Percentiles rank a stretch among this genome's conserved stretches.
Conservation (phyloP, 305 asterid species). For the Fraxinus paxiana region DNA sequence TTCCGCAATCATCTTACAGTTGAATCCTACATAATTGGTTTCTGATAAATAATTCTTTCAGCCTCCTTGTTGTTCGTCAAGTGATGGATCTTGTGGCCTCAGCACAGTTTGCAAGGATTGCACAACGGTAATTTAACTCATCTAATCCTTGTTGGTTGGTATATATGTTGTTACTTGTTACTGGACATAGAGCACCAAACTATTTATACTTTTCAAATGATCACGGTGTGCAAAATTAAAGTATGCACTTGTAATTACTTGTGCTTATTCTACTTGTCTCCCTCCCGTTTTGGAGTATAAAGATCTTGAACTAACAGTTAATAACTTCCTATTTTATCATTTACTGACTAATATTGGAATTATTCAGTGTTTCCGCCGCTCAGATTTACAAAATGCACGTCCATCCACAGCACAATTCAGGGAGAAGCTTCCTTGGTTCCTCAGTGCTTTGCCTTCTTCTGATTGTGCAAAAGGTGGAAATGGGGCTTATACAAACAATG, state of each 20-base stretch:
- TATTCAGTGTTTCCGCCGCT: slow-evolving; percentile 84
- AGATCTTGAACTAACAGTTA: background rate
- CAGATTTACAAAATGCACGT: slow-evolving; percentile 77
- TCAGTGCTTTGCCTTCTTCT: slow-evolving; percentile 83
- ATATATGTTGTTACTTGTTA: background rate
- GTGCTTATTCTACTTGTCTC: background rate
- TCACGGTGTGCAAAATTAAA: background rate
- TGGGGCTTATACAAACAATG: slow-evolving; percentile 82
- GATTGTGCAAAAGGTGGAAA: slow-evolving; percentile 98
- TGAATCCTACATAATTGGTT: background rate
- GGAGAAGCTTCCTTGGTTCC: slow-evolving; percentile 96
- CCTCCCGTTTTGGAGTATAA: background rate
- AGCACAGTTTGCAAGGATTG: slow-evolving; percentile 76
- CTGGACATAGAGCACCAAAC: background rate
- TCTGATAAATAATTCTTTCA: slow-evolving; percentile 37
- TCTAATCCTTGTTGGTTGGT: background rate
- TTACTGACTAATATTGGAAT: slow-evolving; percentile 27
- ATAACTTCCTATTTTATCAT: background rate
- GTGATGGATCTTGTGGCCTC: slow-evolving; percentile 59
- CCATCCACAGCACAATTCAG: slow-evolving; percentile 79
- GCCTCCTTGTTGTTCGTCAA: slow-evolving; percentile 89
- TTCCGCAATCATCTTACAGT: background rate
- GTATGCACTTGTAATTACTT: background rate
- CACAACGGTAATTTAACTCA: slow-evolving; percentile 66
- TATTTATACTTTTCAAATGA: background rate